phyloP scores from a whole-genome alignment of 805 yeast genomes.

The Zygosaccharomyces siamensis region DNA sequence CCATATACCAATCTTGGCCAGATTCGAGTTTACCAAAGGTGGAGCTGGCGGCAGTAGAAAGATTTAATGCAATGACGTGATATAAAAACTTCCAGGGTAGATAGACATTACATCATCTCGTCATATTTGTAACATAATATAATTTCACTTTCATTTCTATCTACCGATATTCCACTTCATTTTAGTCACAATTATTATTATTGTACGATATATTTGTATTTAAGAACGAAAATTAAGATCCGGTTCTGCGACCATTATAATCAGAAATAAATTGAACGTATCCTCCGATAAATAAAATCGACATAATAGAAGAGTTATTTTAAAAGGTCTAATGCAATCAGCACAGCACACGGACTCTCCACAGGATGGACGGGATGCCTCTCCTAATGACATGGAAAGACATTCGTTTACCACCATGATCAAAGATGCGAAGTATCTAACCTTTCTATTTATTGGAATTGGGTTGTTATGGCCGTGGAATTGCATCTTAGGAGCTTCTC shows the following conservation, averaged over 20 bases:
- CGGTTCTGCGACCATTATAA: too few relatives aligned
- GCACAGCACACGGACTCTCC: background rate
- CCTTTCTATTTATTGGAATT: conserved; percentile 67
- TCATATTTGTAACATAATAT: conserved; percentile 6
- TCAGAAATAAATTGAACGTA: background rate
- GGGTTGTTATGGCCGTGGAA: conserved; percentile 97
- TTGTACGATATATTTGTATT: background rate
- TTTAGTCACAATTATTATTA: background rate
- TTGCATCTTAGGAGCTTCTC: conserved; percentile 79
- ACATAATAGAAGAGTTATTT: too few relatives aligned
- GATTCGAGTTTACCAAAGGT: conserved; percentile 63
- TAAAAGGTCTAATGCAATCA: background rate
- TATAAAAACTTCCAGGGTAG: conserved; percentile 1
- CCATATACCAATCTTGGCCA: conserved; percentile 81
- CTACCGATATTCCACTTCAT: background rate
- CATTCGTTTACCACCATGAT: conserved; percentile 18
- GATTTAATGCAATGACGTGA: conserved; percentile 16
- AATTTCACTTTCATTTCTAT: conserved; percentile 1
- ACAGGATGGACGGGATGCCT: background rate
- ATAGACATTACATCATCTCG: conserved; percentile 6
- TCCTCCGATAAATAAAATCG: too few relatives aligned
- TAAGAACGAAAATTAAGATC: background rate
- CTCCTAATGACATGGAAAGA: conserved; percentile 1
- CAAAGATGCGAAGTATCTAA: conserved; percentile 40
- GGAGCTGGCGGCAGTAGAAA: conserved; percentile 29